phyloP scores from a whole-genome alignment of 495 filamentous ascomycete genomes.

The Talaromyces stipitatus region DNA sequence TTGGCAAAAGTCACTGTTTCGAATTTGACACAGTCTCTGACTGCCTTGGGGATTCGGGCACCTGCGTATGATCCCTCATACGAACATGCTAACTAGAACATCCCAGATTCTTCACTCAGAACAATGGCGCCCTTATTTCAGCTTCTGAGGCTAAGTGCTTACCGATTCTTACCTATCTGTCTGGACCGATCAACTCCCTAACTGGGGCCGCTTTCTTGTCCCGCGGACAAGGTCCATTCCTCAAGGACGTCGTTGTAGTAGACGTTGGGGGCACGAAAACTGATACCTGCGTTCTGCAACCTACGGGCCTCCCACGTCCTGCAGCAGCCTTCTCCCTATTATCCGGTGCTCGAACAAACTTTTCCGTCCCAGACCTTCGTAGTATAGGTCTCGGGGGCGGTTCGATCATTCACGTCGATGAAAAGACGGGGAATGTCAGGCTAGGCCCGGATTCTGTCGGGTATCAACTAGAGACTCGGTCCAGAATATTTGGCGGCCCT shows the following conservation, averaged over 20 bases:
- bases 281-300: constrained; percentile 39
- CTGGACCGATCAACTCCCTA: constrained; percentile 46
- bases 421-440: constrained; percentile 17
- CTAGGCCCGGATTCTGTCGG: not conserved
- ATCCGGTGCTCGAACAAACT: constrained; percentile 40
- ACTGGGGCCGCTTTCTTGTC: constrained; percentile 40
- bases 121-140: constrained; percentile 42
- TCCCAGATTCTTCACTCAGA: constrained; percentile 24
- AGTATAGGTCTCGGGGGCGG: constrained; percentile 48
- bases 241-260: constrained; percentile 27
- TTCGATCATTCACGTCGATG: constrained; percentile 33
- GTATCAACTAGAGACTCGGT: constrained; percentile 13
- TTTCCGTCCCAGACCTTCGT: constrained; percentile 44
- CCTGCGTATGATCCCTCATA: not conserved
- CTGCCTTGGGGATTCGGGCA: not conserved
- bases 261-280: constrained; percentile 45
- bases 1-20: constrained; percentile 37
- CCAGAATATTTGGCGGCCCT: not conserved
- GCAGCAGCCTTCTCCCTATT: constrained; percentile 32
- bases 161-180: constrained; percentile 43
- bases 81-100: not conserved
- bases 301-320: constrained; percentile 38
- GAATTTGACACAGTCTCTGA: constrained; percentile 17
- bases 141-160: constrained; percentile 31
- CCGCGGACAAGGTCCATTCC: constrained; percentile 8